Percentiles rank a stretch among this genome's conserved stretches.
Evolutionary conservation across 1,284 basidiomycete species (phyloP).

Genomic region (Apiotrichum veenhuisii): DNA sequence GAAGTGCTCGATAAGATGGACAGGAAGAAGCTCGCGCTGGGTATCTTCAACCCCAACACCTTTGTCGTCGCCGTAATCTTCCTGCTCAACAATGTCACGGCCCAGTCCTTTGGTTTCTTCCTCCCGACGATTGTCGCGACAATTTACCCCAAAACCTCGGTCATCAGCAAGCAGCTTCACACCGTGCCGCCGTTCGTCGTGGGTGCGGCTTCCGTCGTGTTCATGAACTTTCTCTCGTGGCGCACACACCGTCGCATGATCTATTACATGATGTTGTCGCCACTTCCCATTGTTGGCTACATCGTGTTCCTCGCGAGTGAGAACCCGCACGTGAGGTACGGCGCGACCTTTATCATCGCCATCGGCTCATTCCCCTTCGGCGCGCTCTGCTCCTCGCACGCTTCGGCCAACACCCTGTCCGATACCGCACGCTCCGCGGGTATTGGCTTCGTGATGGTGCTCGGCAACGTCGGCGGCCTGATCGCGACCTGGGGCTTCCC

Average conservation of each 20-base stretch:
- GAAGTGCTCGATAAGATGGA: constrained; percentile 36
- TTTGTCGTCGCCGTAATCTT: constrained; percentile 39
- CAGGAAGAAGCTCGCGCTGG: constrained; percentile 21
- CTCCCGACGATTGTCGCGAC: constrained; percentile 42
- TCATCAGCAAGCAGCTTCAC: constrained; percentile 42
- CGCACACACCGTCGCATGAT: constrained; percentile 35
- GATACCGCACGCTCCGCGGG: constrained; percentile 4
- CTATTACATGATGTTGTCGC: constrained; percentile 28
- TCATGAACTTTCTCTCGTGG: constrained; percentile 34
- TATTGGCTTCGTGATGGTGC: background rate
- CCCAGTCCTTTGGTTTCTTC: constrained; percentile 43
- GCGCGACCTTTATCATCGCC: constrained; percentile 9
- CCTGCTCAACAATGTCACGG: constrained; percentile 48
- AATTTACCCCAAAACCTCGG: constrained; percentile 42
- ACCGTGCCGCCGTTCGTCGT: constrained; percentile 45
- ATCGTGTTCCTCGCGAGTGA: constrained; percentile 28
- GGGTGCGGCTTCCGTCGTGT: constrained; percentile 33
- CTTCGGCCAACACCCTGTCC: background rate
- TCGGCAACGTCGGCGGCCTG: constrained; percentile 11
- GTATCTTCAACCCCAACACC: constrained; percentile 29
- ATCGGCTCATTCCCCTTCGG: constrained; percentile 7
- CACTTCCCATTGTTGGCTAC: constrained; percentile 39
- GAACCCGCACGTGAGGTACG: constrained; percentile 4
- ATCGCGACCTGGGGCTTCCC: constrained; percentile 3
- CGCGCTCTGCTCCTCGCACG: constrained; percentile 1